These are phyloP conservation scores for Debaryomyces psychrophilus DNA, from an alignment of 1,139 yeast species.

Conservation along the genomic window DNA sequence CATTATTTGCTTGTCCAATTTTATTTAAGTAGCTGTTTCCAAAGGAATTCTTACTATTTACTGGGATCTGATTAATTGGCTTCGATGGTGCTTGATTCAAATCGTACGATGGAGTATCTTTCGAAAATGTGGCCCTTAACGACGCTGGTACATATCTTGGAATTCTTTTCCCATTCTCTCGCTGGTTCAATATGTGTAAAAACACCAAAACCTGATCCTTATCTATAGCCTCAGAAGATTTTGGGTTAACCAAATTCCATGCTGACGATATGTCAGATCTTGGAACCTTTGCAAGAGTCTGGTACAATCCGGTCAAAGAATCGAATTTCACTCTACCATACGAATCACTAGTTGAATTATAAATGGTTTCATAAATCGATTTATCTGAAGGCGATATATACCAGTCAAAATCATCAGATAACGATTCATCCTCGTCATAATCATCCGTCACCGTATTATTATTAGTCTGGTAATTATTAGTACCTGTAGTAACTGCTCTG, in stretches of 20 bases:
- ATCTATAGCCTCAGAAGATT: slow-evolving; percentile 82
- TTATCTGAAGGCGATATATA: slow-evolving; percentile 90
- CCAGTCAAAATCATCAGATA: slow-evolving; percentile 87
- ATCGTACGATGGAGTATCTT: slow-evolving; percentile 80
- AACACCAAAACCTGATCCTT: slow-evolving; percentile 90
- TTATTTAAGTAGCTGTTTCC: slow-evolving; percentile 45
- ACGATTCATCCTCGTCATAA: slow-evolving; percentile 56
- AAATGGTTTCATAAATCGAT: slow-evolving; percentile 75
- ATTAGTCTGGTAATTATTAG: slow-evolving; percentile 20
- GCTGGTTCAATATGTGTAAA: slow-evolving; percentile 86
- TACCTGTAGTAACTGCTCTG: slow-evolving; percentile 54
- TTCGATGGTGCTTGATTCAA: slow-evolving; percentile 50
- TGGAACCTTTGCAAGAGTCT: slow-evolving; percentile 72
- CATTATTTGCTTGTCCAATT: slow-evolving; percentile 54
- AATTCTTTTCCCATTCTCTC: slow-evolving; percentile 83
- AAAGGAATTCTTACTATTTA: slow-evolving; percentile 36
- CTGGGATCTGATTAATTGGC: slow-evolving; percentile 21
- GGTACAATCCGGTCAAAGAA: slow-evolving; percentile 68
- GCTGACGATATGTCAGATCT: slow-evolving; percentile 86
- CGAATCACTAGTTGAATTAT: slow-evolving; percentile 72
- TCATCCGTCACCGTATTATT: slow-evolving; percentile 45
- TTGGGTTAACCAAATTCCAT: slow-evolving; percentile 94
- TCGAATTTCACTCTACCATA: slow-evolving; percentile 84
- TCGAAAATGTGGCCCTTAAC: slow-evolving; percentile 86
- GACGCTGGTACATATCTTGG: slow-evolving; percentile 97